These are phyloP conservation scores for Globisporangium cystogenes DNA, from an alignment of 352 stramenopile genomes.

Conservation along the genomic window DNA sequence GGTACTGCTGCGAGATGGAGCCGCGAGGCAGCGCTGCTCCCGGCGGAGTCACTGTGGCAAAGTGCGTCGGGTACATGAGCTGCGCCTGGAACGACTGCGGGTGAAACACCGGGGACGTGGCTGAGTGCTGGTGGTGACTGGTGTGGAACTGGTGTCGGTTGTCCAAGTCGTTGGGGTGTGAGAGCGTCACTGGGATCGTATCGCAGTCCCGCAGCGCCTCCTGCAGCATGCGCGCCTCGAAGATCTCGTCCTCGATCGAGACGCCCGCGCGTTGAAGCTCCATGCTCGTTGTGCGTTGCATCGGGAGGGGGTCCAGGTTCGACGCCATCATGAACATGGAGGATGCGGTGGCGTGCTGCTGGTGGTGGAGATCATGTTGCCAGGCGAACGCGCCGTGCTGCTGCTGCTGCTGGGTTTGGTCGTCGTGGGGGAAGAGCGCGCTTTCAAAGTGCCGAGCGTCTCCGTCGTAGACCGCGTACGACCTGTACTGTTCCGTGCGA, in stretches of 20 bases:
- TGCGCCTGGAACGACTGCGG: conserved; percentile 5
- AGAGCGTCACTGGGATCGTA: not conserved
- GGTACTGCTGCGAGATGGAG: conserved; percentile 2
- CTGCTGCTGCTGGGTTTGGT: conserved; percentile 1
- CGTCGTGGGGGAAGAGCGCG: conserved; percentile 1
- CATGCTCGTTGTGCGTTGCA: not conserved
- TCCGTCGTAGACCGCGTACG: not conserved
- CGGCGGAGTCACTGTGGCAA: conserved; percentile 13
- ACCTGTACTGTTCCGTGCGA: not conserved
- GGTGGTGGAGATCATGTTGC: not conserved
- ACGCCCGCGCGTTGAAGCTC: not conserved
- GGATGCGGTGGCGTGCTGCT: not conserved
- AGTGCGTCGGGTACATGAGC: conserved; percentile 17
- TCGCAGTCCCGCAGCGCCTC: conserved; percentile 20
- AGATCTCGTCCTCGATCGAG: conserved; percentile 22
- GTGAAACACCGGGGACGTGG: conserved; percentile 2
- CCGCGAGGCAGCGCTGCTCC: conserved; percentile 1
- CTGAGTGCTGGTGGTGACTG: conserved; percentile 7
- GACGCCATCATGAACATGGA: not conserved
- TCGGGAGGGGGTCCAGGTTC: conserved; percentile 8
- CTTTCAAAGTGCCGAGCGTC: not conserved
- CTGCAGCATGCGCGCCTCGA: conserved; percentile 29
- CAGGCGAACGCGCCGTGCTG: conserved; percentile 1
- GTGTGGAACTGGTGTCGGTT: conserved; percentile 14
- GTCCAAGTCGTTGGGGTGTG: not conserved